Conservation (phyloP, 352 stramenopile genomes). For the Pythium dissotocum region DNA sequence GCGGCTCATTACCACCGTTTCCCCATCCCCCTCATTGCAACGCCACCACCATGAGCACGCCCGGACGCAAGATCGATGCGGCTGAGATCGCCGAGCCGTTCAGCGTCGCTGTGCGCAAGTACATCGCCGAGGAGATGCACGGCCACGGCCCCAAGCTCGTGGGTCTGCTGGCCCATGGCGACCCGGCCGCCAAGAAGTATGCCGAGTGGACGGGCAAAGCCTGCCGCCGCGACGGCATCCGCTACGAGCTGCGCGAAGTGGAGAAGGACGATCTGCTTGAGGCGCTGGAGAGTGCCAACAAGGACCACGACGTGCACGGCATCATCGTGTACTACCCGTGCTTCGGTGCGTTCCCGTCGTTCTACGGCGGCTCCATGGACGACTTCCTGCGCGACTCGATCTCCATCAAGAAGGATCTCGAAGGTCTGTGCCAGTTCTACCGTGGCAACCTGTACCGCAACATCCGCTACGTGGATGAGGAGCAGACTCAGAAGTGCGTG, state of each 20-base stretch:
- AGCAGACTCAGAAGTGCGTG: constrained; percentile 93
- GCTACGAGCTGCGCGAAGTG: constrained; percentile 95
- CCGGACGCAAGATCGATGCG: constrained; percentile 71
- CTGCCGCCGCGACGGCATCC: constrained; percentile 94
- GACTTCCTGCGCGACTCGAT: constrained; percentile 97
- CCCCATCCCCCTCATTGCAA: constrained; percentile 2
- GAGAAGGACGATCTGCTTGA: constrained; percentile 93
- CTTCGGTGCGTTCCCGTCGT: constrained; percentile 95
- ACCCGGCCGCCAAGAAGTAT: constrained; percentile 95
- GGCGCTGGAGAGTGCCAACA: constrained; percentile 93
- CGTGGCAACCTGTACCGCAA: constrained; percentile 97
- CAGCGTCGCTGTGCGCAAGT: constrained; percentile 77
- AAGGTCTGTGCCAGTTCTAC: constrained; percentile 96
- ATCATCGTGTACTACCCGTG: constrained; percentile 99
- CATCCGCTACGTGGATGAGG: constrained; percentile 94
- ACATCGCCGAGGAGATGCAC: constrained; percentile 76
- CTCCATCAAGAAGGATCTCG: constrained; percentile 96
- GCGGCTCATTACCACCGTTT: constrained; percentile 23
- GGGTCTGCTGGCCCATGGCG: constrained; percentile 93
- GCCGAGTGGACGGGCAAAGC: constrained; percentile 96
- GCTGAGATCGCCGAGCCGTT: constrained; percentile 86
- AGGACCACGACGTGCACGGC: constrained; percentile 92
- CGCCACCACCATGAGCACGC: constrained; percentile 12
- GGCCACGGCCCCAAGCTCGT: constrained; percentile 87
- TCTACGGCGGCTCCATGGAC: constrained; percentile 96